These are phyloP conservation scores for Phytophthora hybrid DNA, from an alignment of 352 stramenopile genomes.

Conservation along the genomic window DNA sequence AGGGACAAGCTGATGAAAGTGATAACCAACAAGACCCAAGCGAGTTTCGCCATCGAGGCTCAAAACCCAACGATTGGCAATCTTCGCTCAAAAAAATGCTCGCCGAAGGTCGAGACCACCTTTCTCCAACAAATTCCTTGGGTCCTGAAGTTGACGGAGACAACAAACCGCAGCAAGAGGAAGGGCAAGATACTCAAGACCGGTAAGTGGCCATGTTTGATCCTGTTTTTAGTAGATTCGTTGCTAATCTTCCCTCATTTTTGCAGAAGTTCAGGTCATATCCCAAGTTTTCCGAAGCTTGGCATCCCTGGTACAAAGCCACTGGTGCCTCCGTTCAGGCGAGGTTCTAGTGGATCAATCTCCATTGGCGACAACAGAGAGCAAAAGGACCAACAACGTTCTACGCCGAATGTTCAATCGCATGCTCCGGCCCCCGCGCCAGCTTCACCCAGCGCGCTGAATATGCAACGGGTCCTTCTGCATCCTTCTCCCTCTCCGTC, in stretches of 20 bases:
- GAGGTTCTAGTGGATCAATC: constrained; percentile 31
- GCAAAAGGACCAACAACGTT: constrained; percentile 21
- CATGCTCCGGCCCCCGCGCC: not conserved
- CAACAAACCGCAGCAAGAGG: constrained; percentile 11
- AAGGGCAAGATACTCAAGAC: constrained; percentile 9
- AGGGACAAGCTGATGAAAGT: not conserved
- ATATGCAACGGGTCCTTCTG: constrained; percentile 9
- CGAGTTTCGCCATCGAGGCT: constrained; percentile 11
- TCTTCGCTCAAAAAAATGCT: constrained; percentile 67
- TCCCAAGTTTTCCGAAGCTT: constrained; percentile 64
- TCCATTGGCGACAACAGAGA: constrained; percentile 9
- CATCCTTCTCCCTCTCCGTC: constrained; percentile 19
- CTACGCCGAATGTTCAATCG: not conserved
- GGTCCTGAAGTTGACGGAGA: constrained; percentile 14
- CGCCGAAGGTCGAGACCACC: constrained; percentile 45
- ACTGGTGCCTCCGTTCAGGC: constrained; percentile 42
- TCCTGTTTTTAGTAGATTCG: not conserved
- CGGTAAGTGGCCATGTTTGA: constrained; percentile 5
- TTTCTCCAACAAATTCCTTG: not conserved
- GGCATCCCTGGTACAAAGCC: constrained; percentile 59
- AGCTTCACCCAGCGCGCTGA: constrained; percentile 13
- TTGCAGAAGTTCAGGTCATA: constrained; percentile 20
- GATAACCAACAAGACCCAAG: constrained; percentile 31
- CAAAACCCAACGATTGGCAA: constrained; percentile 57
- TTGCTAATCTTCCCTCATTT: not conserved